Conservation (phyloP, 495 filamentous ascomycete species). For the Astrothelium macrocarpum region DNA sequence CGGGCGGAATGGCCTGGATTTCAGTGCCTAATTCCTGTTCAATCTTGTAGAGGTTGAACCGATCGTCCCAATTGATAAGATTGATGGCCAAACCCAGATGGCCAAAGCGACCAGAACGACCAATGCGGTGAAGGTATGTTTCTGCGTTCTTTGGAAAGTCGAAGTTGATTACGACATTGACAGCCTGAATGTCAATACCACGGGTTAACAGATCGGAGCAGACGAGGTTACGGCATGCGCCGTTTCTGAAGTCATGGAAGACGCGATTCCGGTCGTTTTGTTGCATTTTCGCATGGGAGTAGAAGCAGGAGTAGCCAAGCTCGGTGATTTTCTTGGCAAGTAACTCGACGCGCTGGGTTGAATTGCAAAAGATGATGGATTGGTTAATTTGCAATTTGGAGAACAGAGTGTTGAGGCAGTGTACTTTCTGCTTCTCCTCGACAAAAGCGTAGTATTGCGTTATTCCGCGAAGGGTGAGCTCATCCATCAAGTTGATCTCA, state of each 20-base stretch:
- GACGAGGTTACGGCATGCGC: conserved; percentile 93
- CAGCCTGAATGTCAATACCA: conserved; percentile 98
- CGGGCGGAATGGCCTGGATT: conserved; percentile 86
- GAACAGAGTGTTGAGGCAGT: conserved; percentile 97
- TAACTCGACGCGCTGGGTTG: conserved; percentile 93
- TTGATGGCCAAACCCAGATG: conserved; percentile 98
- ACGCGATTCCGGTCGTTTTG: conserved; percentile 94
- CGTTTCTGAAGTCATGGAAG: conserved; percentile 98
- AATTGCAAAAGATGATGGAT: conserved; percentile 99
- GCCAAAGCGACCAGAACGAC: conserved; percentile 92
- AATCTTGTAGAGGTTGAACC: conserved; percentile 98
- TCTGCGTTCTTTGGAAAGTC: conserved; percentile 99
- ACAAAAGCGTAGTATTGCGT: conserved; percentile 99
- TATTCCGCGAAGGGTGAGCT: conserved; percentile 93
- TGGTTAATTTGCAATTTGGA: conserved; percentile 99
- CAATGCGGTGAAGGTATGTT: conserved; percentile 97
- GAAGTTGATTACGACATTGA: conserved; percentile 99
- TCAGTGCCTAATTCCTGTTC: conserved; percentile 95
- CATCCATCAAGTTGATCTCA: conserved; percentile 99
- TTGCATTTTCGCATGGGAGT: conserved; percentile 98
- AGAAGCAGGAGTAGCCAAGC: conserved; percentile 97
- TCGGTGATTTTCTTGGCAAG: conserved; percentile 99
- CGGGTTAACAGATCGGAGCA: conserved; percentile 96
- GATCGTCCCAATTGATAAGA: conserved; percentile 97
- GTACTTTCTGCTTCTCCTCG: conserved; percentile 98